Percentiles rank a stretch among this genome's conserved stretches.
Conservation (phyloP, 169 alveolate species). For the Plasmodium yoelii region DNA sequence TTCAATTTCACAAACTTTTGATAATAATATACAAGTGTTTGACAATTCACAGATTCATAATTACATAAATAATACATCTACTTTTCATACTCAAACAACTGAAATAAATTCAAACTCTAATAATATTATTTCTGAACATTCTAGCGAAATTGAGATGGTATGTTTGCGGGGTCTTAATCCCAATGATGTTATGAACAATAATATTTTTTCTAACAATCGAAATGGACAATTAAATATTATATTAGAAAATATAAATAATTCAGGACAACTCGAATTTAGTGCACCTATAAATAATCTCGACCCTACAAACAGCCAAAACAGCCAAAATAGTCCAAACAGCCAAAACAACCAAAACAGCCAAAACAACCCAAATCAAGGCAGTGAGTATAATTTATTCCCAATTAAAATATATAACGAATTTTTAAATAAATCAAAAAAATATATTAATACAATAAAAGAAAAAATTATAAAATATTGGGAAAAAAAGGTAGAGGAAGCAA, state of each 20-base stretch:
- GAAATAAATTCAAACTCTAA: too few relatives aligned
- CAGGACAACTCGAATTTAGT: too few relatives aligned
- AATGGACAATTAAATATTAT: too few relatives aligned
- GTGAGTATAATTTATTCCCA: too few relatives aligned
- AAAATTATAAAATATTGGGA: constrained; percentile 70
- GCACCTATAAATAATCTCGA: not conserved
- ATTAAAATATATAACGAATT: too few relatives aligned
- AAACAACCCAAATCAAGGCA: too few relatives aligned
- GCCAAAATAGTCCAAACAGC: too few relatives aligned
- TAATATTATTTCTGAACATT: not conserved
- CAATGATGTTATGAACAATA: constrained; percentile 35
- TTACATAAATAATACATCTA: not conserved
- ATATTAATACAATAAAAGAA: constrained; percentile 17
- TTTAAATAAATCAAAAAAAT: too few relatives aligned
- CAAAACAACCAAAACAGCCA: too few relatives aligned
- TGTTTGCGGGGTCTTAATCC: constrained; percentile 36
- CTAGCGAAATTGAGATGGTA: not conserved
- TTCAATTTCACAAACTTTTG: not conserved
- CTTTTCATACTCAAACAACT: not conserved
- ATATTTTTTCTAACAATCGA: not conserved
- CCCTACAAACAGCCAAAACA: not conserved
- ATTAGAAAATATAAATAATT: too few relatives aligned
- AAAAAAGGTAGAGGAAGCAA: constrained; percentile 67
- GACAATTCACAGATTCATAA: not conserved
- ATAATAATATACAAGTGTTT: too few relatives aligned